These are phyloP conservation scores for Kurtzmaniella quercitrusa DNA, from an alignment of 1,139 yeast species.

Conservation along the genomic window DNA sequence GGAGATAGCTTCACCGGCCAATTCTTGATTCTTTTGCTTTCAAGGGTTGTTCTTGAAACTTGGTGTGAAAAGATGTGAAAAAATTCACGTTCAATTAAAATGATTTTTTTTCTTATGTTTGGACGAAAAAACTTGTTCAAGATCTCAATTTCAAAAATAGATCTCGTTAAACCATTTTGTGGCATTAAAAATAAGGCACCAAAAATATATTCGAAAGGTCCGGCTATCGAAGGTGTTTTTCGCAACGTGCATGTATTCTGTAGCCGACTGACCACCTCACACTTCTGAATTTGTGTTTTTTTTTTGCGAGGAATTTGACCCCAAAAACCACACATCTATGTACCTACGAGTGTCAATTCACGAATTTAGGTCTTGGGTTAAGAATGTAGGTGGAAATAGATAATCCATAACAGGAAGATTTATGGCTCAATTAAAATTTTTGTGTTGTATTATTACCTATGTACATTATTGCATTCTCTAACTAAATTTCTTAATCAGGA, in stretches of 20 bases:
- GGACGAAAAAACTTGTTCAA: no score
- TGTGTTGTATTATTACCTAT: not conserved
- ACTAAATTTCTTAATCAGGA: slow-evolving; percentile 16
- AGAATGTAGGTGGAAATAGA: not conserved
- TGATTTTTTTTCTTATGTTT: no score
- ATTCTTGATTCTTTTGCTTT: no score
- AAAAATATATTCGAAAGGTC: not conserved
- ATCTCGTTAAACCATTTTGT: not conserved
- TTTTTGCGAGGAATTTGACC: not conserved
- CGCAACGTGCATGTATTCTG: not conserved
- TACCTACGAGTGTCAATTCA: not conserved
- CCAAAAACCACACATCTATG: not conserved
- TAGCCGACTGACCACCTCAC: not conserved
- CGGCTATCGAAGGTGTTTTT: not conserved
- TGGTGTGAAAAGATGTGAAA: no score
- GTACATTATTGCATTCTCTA: slow-evolving; percentile 10
- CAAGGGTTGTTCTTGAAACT: no score
- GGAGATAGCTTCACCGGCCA: no score
- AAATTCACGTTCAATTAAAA: not conserved
- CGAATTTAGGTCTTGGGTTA: not conserved
- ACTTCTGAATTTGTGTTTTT: no score
- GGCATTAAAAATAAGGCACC: not conserved
- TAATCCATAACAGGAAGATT: not conserved
- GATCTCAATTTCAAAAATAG: not conserved
- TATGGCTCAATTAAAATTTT: not conserved